Evolutionary conservation across 2,329 filamentous ascomycete genomes (phyloP).

Genomic region (Colletotrichum gloeosporioides): DNA sequence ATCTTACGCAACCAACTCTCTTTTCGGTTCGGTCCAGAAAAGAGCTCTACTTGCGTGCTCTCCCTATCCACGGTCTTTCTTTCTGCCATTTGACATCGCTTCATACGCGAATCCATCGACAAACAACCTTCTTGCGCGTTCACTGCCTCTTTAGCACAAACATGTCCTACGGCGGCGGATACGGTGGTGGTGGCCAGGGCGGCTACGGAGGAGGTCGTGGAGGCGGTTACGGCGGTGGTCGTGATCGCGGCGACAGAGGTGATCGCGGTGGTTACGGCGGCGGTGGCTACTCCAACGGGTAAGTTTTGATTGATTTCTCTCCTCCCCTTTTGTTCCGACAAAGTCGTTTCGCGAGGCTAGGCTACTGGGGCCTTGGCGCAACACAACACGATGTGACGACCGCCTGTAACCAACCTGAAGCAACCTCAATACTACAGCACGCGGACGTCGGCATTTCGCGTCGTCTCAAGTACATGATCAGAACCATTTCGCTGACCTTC

Average conservation of each 20-base stretch:
- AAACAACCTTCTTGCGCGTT: background rate
- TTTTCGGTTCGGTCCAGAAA: slow-evolving; percentile 18
- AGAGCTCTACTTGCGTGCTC: slow-evolving; percentile 1
- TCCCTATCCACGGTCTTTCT: slow-evolving; percentile 8
- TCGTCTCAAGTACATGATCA: background rate
- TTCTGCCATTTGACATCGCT: slow-evolving; percentile 11
- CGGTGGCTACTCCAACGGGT: slow-evolving; percentile 48
- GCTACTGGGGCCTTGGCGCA: background rate
- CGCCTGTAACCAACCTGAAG: background rate
- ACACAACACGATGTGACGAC: background rate
- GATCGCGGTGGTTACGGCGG: slow-evolving; percentile 32
- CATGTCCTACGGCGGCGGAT: slow-evolving; percentile 53
- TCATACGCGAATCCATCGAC: background rate
- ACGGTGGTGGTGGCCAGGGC: slow-evolving; percentile 32
- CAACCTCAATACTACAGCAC: background rate
- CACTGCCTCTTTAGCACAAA: slow-evolving; percentile 22
- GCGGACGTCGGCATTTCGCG: background rate
- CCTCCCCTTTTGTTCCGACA: slow-evolving; percentile 28
- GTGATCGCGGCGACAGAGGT: slow-evolving; percentile 32
- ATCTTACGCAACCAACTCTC: slow-evolving; percentile 10
- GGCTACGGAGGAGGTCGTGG: slow-evolving; percentile 31
- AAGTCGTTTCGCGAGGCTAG: slow-evolving; percentile 27
- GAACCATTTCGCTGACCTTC: slow-evolving; percentile 38
- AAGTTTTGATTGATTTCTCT: slow-evolving; percentile 36
- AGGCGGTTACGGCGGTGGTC: slow-evolving; percentile 32